Evolutionary conservation across 805 yeast genomes (phyloP).

Genomic region (Sugiyamaella americana): DNA sequence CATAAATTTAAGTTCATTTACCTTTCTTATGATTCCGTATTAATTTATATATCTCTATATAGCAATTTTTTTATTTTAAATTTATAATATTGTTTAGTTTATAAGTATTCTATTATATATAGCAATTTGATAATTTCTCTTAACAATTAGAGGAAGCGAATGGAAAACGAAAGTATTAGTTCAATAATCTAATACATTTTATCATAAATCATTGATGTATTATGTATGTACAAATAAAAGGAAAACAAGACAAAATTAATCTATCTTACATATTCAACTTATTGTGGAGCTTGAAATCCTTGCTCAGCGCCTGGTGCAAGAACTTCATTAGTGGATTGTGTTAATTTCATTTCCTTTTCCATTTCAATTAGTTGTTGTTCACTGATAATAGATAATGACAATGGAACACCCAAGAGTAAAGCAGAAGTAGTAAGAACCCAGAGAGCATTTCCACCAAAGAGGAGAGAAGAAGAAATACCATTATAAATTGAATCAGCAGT

Average conservation of each 20-base stretch:
- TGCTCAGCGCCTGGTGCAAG: conserved; percentile 35
- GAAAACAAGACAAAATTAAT: too few relatives aligned
- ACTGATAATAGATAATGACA: conserved; percentile 78
- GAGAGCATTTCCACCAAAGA: conserved; percentile 65
- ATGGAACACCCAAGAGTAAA: conserved; percentile 85
- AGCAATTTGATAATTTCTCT: not conserved
- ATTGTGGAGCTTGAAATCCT: conserved; percentile 29
- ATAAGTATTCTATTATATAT: too few relatives aligned
- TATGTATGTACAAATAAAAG: too few relatives aligned
- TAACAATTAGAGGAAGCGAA: not conserved
- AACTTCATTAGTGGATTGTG: conserved; percentile 28
- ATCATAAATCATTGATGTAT: too few relatives aligned
- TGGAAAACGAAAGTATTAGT: too few relatives aligned
- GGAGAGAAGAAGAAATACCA: conserved; percentile 41
- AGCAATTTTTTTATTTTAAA: too few relatives aligned
- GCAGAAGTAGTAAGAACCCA: conserved; percentile 85
- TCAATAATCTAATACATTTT: too few relatives aligned
- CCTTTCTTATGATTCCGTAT: too few relatives aligned
- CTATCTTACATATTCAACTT: too few relatives aligned
- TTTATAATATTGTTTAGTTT: too few relatives aligned
- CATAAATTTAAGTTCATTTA: too few relatives aligned
- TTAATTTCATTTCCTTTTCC: conserved; percentile 78
- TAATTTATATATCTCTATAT: too few relatives aligned
- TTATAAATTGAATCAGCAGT: conserved; percentile 31
- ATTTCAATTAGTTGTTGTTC: conserved; percentile 92